phyloP scores from a whole-genome alignment of 73 alveolate species.

The Paramecium sonneborni region DNA sequence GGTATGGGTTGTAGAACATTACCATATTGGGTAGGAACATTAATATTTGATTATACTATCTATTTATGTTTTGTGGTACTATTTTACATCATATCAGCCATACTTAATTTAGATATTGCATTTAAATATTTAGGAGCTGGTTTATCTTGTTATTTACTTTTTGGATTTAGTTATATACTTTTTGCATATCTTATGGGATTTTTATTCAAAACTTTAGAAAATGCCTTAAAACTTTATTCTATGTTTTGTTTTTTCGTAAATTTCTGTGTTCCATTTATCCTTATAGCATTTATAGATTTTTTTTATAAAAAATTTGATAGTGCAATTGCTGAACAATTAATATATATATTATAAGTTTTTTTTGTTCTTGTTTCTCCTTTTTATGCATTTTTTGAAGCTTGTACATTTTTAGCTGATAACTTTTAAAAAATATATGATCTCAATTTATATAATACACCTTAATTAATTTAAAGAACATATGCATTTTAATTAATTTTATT shows the following conservation, averaged over 20 bases:
- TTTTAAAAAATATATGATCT: neutral
- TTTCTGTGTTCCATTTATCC: slow-evolving; percentile 55
- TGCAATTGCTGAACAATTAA: neutral
- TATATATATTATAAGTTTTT: neutral
- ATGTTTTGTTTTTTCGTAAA: slow-evolving; percentile 53
- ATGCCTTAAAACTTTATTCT: slow-evolving; percentile 58
- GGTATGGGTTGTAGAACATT: slow-evolving; percentile 67
- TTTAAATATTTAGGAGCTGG: neutral
- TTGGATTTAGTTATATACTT: slow-evolving; percentile 54
- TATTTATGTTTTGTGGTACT: slow-evolving; percentile 9
- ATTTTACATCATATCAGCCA: slow-evolving; percentile 24
- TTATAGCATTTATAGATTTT: neutral
- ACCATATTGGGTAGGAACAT: slow-evolving; percentile 69
- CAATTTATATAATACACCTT: neutral
- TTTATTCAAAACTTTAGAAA: slow-evolving; percentile 36
- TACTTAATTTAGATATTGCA: neutral
- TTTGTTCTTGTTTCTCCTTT: slow-evolving; percentile 8
- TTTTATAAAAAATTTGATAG: neutral
- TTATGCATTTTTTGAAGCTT: slow-evolving; percentile 54
- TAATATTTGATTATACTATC: slow-evolving; percentile 45
- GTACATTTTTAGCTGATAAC: neutral
- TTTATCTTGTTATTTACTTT: slow-evolving; percentile 2
- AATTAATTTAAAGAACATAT: neutral
- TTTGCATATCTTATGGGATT: slow-evolving; percentile 65
- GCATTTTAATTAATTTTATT: neutral